Evolutionary conservation across 2,329 filamentous ascomycete genomes (phyloP).

Genomic region (Botryotinia narcissicola): DNA sequence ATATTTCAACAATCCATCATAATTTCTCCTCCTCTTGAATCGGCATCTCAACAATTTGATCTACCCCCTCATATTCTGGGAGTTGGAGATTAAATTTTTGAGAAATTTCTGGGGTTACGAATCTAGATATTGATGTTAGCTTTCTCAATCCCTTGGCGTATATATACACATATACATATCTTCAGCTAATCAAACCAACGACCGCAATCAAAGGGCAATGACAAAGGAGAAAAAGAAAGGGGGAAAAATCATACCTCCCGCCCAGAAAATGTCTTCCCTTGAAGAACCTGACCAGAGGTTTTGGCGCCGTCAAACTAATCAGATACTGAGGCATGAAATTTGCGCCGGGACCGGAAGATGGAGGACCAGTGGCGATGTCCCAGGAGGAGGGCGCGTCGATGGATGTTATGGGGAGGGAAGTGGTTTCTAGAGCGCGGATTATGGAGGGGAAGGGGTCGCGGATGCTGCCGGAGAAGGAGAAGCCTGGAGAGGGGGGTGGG

Average conservation of each 20-base stretch:
- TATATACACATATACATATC: neutral
- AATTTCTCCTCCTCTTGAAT: conserved; percentile 45
- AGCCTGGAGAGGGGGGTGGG: conserved; percentile 51
- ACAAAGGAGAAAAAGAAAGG: neutral
- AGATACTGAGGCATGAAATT: conserved; percentile 77
- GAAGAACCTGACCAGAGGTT: conserved; percentile 83
- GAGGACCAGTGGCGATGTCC: conserved; percentile 87
- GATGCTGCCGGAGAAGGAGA: conserved; percentile 88
- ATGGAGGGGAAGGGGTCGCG: conserved; percentile 87
- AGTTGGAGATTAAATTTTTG: conserved; percentile 84
- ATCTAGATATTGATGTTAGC: conserved; percentile 49
- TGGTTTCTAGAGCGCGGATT: conserved; percentile 72
- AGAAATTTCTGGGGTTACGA: conserved; percentile 73
- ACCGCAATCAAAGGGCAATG: neutral
- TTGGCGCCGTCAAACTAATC: conserved; percentile 89
- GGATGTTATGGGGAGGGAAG: conserved; percentile 73
- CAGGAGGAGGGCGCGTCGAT: conserved; percentile 94
- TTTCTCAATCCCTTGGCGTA: neutral
- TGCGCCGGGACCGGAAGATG: conserved; percentile 70
- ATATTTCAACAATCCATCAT: neutral
- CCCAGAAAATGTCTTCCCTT: conserved; percentile 88
- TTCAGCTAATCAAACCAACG: neutral
- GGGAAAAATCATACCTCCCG: conserved; percentile 58
- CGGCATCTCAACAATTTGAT: conserved; percentile 81
- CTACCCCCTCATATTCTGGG: conserved; percentile 78